These are phyloP conservation scores for Candida gigantensis DNA, from an alignment of 1,139 yeast species.

Conservation along the genomic window DNA sequence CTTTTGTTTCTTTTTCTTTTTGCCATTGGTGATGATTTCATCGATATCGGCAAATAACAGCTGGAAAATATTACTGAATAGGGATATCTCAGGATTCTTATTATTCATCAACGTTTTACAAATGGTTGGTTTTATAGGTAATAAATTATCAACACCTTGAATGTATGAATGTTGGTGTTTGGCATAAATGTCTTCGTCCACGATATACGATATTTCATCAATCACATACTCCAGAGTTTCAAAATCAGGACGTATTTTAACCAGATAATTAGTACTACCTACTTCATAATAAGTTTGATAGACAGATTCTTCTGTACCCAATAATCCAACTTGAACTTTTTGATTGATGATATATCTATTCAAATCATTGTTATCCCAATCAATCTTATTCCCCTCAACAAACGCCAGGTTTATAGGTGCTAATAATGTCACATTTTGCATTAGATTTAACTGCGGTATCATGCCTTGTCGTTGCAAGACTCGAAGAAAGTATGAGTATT, in stretches of 20 bases:
- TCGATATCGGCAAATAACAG: slow-evolving; percentile 27
- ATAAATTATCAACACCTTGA: slow-evolving; percentile 63
- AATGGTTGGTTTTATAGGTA: slow-evolving; percentile 44
- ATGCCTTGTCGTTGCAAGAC: slow-evolving; percentile 67
- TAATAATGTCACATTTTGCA: slow-evolving; percentile 69
- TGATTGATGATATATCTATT: slow-evolving; percentile 39
- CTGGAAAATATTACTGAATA: slow-evolving; percentile 31
- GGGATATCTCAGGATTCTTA: slow-evolving; percentile 25
- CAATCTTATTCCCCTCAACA: slow-evolving; percentile 18
- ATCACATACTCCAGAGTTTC: slow-evolving; percentile 35
- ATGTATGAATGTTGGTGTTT: slow-evolving; percentile 70
- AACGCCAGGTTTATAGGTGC: slow-evolving; percentile 92
- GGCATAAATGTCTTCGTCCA: slow-evolving; percentile 67
- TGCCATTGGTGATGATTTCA: slow-evolving; percentile 3
- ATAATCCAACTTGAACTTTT: slow-evolving; percentile 35
- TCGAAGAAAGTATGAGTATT: slow-evolving; percentile 70
- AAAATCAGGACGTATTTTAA: slow-evolving; percentile 32
- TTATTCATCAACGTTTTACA: slow-evolving; percentile 38
- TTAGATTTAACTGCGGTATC: slow-evolving; percentile 64
- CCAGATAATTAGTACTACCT: slow-evolving; percentile 23
- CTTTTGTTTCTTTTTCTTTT: slow-evolving; percentile 14
- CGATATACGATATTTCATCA: slow-evolving; percentile 54
- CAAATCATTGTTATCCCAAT: slow-evolving; percentile 23
- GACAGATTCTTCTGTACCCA: slow-evolving; percentile 28
- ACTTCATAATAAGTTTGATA: slow-evolving; percentile 31